Conservation (phyloP, 371 early-diverging fungal genomes). For the Cokeromyces recurvatus region DNA sequence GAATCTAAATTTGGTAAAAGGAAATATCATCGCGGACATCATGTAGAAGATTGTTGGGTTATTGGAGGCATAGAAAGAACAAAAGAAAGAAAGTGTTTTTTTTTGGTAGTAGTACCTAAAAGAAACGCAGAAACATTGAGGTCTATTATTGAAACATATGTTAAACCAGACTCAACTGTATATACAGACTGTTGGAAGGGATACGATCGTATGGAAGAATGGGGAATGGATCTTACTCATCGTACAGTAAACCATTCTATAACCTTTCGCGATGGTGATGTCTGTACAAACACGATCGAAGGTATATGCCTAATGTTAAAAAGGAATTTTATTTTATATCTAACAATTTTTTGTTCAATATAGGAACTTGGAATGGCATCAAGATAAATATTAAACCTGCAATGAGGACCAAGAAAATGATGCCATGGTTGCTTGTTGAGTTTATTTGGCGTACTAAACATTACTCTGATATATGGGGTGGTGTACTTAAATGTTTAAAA, state of each 20-base stretch:
- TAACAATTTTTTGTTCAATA: too few species aligned
- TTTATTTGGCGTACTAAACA: conserved; percentile 7
- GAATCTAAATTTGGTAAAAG: too few species aligned
- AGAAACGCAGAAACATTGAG: background rate
- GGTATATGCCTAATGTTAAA: too few species aligned
- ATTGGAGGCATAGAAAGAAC: conserved; percentile 2
- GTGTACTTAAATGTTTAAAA: background rate
- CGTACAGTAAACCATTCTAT: background rate
- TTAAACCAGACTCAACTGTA: conserved; percentile 2
- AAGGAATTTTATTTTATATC: too few species aligned
- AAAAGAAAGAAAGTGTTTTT: conserved; percentile 4
- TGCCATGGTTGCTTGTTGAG: conserved; percentile 3
- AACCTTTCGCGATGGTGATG: background rate
- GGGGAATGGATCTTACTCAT: background rate
- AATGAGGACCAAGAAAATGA: background rate
- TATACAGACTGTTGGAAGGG: conserved; percentile 13
- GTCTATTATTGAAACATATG: background rate
- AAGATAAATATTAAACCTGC: background rate
- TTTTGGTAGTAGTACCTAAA: conserved; percentile 1
- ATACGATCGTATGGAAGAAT: background rate
- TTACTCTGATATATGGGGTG: conserved; percentile 1
- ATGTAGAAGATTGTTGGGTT: conserved; percentile 3
- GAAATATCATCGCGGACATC: too few species aligned
- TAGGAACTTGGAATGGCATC: conserved; percentile 2
- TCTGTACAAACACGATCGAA: background rate